Evolutionary conservation across 768 basidiomycete species (phyloP).

Genomic region (Boletales sp.): DNA sequence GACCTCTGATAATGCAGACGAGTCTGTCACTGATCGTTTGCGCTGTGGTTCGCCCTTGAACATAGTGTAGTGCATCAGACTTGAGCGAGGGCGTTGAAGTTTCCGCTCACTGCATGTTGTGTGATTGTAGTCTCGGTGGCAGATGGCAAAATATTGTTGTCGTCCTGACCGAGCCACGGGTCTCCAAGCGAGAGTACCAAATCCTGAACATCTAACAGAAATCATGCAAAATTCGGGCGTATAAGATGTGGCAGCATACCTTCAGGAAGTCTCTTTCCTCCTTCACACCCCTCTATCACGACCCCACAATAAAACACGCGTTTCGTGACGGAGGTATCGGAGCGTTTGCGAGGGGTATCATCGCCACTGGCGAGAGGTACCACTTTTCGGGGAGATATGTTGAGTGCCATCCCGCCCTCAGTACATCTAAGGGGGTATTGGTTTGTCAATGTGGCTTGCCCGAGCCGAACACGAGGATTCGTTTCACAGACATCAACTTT

Average conservation of each 20-base stretch:
- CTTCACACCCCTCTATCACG: slow-evolving; percentile 80
- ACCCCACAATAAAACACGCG: slow-evolving; percentile 90
- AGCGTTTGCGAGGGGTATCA: slow-evolving; percentile 45
- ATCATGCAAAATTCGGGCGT: slow-evolving; percentile 9
- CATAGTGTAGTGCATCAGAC: slow-evolving; percentile 8
- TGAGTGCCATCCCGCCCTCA: slow-evolving; percentile 54
- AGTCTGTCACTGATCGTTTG: slow-evolving; percentile 59
- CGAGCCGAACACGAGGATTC: too few relatives aligned
- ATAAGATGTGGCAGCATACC: slow-evolving; percentile 38
- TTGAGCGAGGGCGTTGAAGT: not conserved
- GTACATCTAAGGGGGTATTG: not conserved
- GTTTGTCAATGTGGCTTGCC: slow-evolving; percentile 1
- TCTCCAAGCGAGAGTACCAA: slow-evolving; percentile 76
- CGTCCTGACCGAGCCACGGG: slow-evolving; percentile 51
- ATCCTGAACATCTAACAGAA: slow-evolving; percentile 65
- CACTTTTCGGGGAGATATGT: slow-evolving; percentile 67
- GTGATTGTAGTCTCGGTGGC: slow-evolving; percentile 36
- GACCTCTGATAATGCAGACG: slow-evolving; percentile 65
- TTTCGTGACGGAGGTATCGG: slow-evolving; percentile 49
- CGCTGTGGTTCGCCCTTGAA: slow-evolving; percentile 33
- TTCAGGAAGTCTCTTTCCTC: slow-evolving; percentile 63
- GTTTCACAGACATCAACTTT: not conserved
- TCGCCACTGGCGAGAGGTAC: slow-evolving; percentile 72
- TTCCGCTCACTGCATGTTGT: slow-evolving; percentile 41
- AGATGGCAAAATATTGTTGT: slow-evolving; percentile 45